Conservation (phyloP, 2,329 filamentous ascomycete genomes). For the Aspergillus pseudoglaucus region DNA sequence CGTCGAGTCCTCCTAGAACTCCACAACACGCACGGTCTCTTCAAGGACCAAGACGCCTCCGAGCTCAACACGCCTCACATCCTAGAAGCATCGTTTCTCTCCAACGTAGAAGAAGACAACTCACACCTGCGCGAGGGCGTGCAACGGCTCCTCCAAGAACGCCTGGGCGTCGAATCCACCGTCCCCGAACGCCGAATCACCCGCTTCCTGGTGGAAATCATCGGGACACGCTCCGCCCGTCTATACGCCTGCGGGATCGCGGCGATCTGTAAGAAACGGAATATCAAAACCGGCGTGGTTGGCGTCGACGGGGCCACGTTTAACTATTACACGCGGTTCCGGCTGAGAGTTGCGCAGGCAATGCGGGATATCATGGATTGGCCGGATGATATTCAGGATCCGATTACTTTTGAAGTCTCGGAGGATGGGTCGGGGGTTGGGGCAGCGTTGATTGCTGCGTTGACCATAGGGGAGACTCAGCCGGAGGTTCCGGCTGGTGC, state of each 20-base stretch:
- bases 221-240: constrained; percentile 84
- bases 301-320: constrained; percentile 95
- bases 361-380: constrained; percentile 89
- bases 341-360: constrained; percentile 74
- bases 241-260: constrained; percentile 90
- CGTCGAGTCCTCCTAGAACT: constrained; percentile 76
- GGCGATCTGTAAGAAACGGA: constrained; percentile 94
- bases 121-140: constrained; percentile 88
- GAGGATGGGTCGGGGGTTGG: constrained; percentile 90
- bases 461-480: constrained; percentile 32
- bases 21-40: constrained; percentile 69
- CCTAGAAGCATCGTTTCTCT: constrained; percentile 84
- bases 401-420: constrained; percentile 72
- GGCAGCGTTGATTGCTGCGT: constrained; percentile 74
- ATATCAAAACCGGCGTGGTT: constrained; percentile 74
- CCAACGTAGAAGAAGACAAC: constrained; percentile 82
- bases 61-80: constrained; percentile 73
- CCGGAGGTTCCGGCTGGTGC: too few species aligned
- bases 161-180: constrained; percentile 63
- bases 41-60: constrained; percentile 71
- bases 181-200: constrained; percentile 77
- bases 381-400: constrained; percentile 70
- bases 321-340: constrained; percentile 98
- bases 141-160: constrained; percentile 66
- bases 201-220: constrained; percentile 82